Base-by-base conservation (phyloP, 2,329 filamentous ascomycete genomes). In the Aspergillus melleus region DNA sequence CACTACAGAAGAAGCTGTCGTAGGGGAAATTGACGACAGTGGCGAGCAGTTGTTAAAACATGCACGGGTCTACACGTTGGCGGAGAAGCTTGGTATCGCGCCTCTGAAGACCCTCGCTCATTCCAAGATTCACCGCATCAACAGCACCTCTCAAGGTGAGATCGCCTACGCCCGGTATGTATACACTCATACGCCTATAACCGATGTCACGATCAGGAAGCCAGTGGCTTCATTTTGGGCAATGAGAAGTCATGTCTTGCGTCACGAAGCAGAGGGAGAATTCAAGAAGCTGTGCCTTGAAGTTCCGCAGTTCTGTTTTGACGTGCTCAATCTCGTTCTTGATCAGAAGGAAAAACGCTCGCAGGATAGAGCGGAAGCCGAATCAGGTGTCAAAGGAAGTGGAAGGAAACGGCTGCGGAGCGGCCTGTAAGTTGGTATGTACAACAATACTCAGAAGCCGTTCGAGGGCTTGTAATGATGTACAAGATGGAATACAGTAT, bases 141-240 rank as follows among this genome's bases (percentile, higher is more conserved):
- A 92, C 72, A 91, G 89, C 49, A 96, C 90, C 0, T 91, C 92
- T 39, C 89, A 89, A 78, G 93, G 92, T 75, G 93, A 97, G 81
- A 93, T 97, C 71, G 87, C 88, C 26, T 97, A 96, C 76, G 93
- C 93, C 9, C 87, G 92, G 74, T 97, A 92, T 79, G 90, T 96
- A 32, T 96, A 96, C 80, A 86, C 86, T 61, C 86, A 91, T 77
- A 95, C 90, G 11, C 76, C 79, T 57, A 77, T 82, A 52, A 86
- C 90, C 61, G 91, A 96, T 76, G 80, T 77, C 12, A 86, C 85
- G 2, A 91, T 96, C 68, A 87, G 92, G 67, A 90, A 86, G 64
- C 92, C 92, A 1, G 87, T 96, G 54, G 92, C 91, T n/a, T 89
- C 88, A 57, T 96, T 96, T 81, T 96, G 92, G 92, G 92, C 92